phyloP scores from a whole-genome alignment of 176 grass and related monocot species.

The sorghum (Sorghum bicolor) region DNA sequence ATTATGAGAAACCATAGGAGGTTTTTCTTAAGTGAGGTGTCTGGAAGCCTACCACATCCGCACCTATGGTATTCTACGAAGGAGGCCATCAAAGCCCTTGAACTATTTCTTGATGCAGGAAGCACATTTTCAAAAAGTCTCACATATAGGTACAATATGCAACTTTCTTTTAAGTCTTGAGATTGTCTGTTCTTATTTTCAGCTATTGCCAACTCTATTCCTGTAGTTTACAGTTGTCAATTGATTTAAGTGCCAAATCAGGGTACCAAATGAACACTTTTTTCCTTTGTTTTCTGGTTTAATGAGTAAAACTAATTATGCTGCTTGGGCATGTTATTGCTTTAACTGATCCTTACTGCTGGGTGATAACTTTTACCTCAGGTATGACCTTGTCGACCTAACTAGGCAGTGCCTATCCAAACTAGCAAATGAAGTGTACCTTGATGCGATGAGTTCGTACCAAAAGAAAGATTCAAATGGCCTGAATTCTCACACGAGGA shows the following conservation, averaged over 20 bases:
- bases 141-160: constrained; percentile 64
- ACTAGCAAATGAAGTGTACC: constrained; percentile 86
- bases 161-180: not conserved
- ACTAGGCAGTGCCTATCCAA: constrained; percentile 89
- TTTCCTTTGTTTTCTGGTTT: not conserved
- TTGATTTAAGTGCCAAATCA: constrained; percentile 2
- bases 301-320: constrained; percentile 1
- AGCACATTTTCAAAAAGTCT: constrained; percentile 57
- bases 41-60: constrained; percentile 48
- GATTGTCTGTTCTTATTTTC: constrained; percentile 10
- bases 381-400: constrained; percentile 94
- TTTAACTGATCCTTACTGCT: not conserved
- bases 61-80: constrained; percentile 93
- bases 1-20: constrained; percentile 34
- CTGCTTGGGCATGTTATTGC: not conserved
- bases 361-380: constrained; percentile 20
- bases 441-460: constrained; percentile 59
- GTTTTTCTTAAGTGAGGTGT: constrained; percentile 59
- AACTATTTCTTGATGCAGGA: constrained; percentile 69
- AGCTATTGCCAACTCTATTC: not conserved
- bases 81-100: constrained; percentile 69
- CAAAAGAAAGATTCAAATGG: constrained; percentile 53
- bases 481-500: constrained; percentile 48
- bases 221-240: not conserved
- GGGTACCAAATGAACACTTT: not conserved